A percentile compares a stretch with the other conserved stretches of the same genome.
Evolutionary conservation across 2,329 filamentous ascomycete species (phyloP).

Genomic region (Davidsoniella virescens): DNA sequence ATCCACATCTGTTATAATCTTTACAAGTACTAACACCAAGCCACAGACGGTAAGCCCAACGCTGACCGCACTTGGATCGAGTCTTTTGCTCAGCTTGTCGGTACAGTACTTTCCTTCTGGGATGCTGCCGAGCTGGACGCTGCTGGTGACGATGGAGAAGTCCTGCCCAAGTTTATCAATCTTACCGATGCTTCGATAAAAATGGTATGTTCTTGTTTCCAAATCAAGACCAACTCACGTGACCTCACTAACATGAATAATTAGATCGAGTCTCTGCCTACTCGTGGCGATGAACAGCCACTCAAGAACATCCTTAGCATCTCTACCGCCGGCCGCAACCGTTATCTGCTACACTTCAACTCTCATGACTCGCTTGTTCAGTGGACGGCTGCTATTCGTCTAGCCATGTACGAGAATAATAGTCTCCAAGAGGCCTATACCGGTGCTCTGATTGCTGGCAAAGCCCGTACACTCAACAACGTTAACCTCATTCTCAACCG

Average conservation of each 20-base stretch:
- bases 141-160: slow-evolving; percentile 69
- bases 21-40: slow-evolving; percentile 15
- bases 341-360: slow-evolving; percentile 92
- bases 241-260: neutral
- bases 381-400: slow-evolving; percentile 87
- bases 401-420: slow-evolving; percentile 87
- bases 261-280: slow-evolving; percentile 78
- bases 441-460: slow-evolving; percentile 84
- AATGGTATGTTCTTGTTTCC: slow-evolving; percentile 51
- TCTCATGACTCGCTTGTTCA: slow-evolving; percentile 83
- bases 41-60: slow-evolving; percentile 68
- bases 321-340: slow-evolving; percentile 87
- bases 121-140: slow-evolving; percentile 83
- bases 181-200: slow-evolving; percentile 94
- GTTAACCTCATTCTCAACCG: slow-evolving; percentile 81
- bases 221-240: neutral
- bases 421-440: slow-evolving; percentile 94
- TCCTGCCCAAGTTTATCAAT: slow-evolving; percentile 87
- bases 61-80: slow-evolving; percentile 82
- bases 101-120: slow-evolving; percentile 89
- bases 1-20: neutral
- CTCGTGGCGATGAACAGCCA: slow-evolving; percentile 60
- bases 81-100: slow-evolving; percentile 91
- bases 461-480: slow-evolving; percentile 77
- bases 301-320: slow-evolving; percentile 91